These are phyloP conservation scores for Dalechampia spathulata DNA, from an alignment of 441 rosid genomes.

Conservation along the genomic window DNA sequence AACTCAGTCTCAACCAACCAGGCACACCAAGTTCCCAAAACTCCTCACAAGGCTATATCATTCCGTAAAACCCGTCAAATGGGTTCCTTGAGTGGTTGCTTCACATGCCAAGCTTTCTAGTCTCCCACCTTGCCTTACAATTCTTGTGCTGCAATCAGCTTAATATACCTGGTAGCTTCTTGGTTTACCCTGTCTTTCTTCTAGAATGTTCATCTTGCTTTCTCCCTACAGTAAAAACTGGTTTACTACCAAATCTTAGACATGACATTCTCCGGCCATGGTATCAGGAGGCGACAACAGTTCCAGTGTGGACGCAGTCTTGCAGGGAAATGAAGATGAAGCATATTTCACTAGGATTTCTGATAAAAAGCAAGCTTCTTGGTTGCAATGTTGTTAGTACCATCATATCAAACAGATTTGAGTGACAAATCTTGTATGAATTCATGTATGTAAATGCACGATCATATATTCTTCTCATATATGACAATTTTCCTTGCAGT, in stretches of 20 bases:
- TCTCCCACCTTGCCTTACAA: background rate
- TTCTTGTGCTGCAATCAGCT: background rate
- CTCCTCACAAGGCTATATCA: constrained; percentile 36
- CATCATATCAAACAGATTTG: too few relatives aligned
- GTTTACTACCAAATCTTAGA: background rate
- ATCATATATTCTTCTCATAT: background rate
- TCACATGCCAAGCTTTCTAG: constrained; percentile 37
- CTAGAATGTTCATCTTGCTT: background rate
- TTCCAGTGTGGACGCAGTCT: constrained; percentile 14
- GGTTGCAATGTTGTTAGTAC: constrained; percentile 1
- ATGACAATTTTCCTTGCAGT: constrained; percentile 16
- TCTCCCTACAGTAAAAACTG: background rate
- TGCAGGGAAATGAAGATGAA: background rate
- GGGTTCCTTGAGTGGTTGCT: constrained; percentile 48
- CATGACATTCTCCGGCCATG: too few relatives aligned
- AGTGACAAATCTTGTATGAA: background rate
- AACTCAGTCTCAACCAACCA: constrained; percentile 50
- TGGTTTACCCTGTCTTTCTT: background rate
- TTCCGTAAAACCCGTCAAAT: constrained; percentile 53
- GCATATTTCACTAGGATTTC: constrained; percentile 8
- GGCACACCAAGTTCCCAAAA: constrained; percentile 36
- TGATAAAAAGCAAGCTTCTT: constrained; percentile 15
- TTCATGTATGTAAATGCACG: constrained; percentile 24
- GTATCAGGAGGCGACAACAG: too few relatives aligned
- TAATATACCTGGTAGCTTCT: constrained; percentile 23